Base-by-base conservation (phyloP, 768 basidiomycete genomes). In the Phanerochaete carnosa region DNA sequence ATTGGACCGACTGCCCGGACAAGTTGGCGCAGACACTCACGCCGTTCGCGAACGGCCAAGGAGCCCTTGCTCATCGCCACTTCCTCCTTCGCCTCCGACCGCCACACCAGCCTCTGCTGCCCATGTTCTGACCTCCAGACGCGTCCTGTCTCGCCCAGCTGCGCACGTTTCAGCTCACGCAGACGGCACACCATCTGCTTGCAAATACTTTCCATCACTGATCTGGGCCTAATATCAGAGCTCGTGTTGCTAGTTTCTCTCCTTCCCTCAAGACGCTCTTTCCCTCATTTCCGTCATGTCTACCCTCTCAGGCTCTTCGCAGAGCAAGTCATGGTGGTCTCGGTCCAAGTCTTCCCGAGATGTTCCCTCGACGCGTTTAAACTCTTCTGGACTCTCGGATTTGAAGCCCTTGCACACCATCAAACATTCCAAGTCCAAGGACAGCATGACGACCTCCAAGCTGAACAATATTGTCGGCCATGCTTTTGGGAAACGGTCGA, bases 401-500 rank as follows among this genome's bases (percentile, higher is more conserved):
- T 61, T 65, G 50, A 68, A 65, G 59, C 60, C 61, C 39, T 63
- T 19, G 3, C 15, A 65, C n/a, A 64, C 62, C 39, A 55, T 65
- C 53, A 50, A 45, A 22, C 50, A 50, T n/a, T n/a, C 51, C 57
- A 69, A 65, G 54, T 57, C 58, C 35, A 69, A 65, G 60, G 70
- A 68, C 46, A 58, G 49, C 53, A 29, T 63, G 23, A 45, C 67
- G n/a, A 45, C 68, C 62, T 73, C 79, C 70, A 82, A 76, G 62
- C 77, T 88, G 68, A 85, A 79, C 60, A 79, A 83, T 7, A 72
- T 90, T 49, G 83, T 90, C 53, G 82, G 83, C 11, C 76, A 82
- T 51, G 86, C 83, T 37, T 82, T 90, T 39, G 86, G 87, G 49
- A 75, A 87, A 67, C 88, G 83, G 70, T 72, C 81, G 23, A 89